Base-by-base conservation (phyloP, 192 early-diverging fungal species). In the Phycomyces blakesleeanus region DNA sequence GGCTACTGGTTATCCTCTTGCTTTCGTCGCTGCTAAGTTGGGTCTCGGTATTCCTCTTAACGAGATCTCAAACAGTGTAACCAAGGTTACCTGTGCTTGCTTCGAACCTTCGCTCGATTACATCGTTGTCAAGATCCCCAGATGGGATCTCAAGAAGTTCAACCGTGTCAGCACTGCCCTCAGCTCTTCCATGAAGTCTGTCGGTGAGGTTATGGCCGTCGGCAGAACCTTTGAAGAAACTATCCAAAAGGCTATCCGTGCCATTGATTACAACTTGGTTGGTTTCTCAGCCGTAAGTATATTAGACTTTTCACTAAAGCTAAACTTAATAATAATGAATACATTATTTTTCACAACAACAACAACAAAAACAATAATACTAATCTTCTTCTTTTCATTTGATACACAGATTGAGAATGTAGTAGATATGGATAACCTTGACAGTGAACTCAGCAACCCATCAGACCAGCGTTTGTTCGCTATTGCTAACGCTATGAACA, bases 31-130 rank as follows among this genome's bases (percentile, higher is more conserved):
- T 11, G 95, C 97, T 68, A 98, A 98, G 78, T 80, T 98, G 38
- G 97, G 92, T 66, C 82, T 98, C 58, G 94, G 89, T 44, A 91
- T 93, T 38, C 89, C 94, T 21, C 85, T 98, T 49, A 92, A 93
- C 57, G 90, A 94, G 77, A 88, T 98, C 61, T 87, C 87, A 72
- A 98, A 98, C 87, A 85, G 77, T 66, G 95, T 98, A 42, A 98
- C 97, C 52, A 93, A 92, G 71, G 89, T 89, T 61, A 98, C 97
- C 6, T 93, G 90, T 40, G 95, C 97, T 22, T 96, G 94, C 79
- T 98, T 98, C 62, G 97, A 98, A 78, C 97, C 97, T 66, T 89
- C 86, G 59, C 81, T 98, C 50, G 97, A 98, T 78, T 98, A 98
- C 72, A 71, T 87, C 21, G 88, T 92, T 56, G 85, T 86, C 74